Base-by-base conservation (phyloP, 345 rosid genomes). In the Eucalyptus rudis region DNA sequence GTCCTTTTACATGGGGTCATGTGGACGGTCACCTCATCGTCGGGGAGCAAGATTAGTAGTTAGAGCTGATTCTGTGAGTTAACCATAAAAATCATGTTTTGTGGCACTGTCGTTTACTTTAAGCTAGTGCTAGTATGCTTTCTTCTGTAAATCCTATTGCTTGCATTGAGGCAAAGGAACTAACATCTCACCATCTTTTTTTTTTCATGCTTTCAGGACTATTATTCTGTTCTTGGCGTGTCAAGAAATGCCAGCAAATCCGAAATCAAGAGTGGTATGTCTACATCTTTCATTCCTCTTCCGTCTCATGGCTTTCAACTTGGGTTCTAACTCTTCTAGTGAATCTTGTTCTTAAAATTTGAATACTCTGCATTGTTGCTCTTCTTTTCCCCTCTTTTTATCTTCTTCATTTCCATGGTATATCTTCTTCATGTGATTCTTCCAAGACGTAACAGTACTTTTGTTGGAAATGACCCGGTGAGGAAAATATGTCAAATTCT, bases 251-350 rank as follows among this genome's bases (percentile, higher is more conserved):
- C 99, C 87, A 96, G 93, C 93, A 97, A 97, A 96, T 88, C 99
- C 90, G 99, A 97, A 89, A 97, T 97, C 88, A 97, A 97, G 94
- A 97, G 96, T 24, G 96, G 99, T 97, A 94, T 22, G 95, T 85
- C n/a, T 29, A 52, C 49, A 71, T 43, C 44, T 76, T 40, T 43
- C 43, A 87, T 90, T 58, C 14, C 56, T 80, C 15, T 76, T 85
- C 86, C 20, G 8, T 45, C 7, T 8, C 27, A 40, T 47, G 33
- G 62, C 19, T 56, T n/a, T 51, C 25, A 25, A 43, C 68, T 86
- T 88, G 56, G 52, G 51, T 52, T 49, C 50, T 49, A 27, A 49
- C 59, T 89, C 88, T 31, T 47, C 33, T 40, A 45, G n/a, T 31
- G 31, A 49, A 47, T 64, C 19, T 31, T n/a, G 33, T 50, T 56